Base-by-base conservation (phyloP, 1,284 basidiomycete species). In the Flammula alnicola region DNA sequence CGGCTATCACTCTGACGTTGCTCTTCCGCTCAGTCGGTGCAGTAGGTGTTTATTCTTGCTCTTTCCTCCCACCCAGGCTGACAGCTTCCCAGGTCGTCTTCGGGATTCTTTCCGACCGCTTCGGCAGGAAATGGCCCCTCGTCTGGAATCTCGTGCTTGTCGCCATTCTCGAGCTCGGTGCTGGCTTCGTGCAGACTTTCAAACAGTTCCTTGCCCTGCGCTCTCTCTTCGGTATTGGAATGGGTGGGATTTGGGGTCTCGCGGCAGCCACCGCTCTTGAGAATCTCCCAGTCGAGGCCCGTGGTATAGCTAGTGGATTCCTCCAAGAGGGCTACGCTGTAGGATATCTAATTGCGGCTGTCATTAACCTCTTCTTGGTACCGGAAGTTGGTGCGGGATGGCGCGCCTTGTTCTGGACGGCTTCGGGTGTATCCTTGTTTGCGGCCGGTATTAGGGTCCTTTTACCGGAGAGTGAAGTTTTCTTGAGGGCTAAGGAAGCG, bases 81-180 rank as follows among this genome's bases (percentile, higher is more conserved):
- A 45, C 20, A 11, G 19, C 26, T 41, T 37, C 16, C 7, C 47
- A 74, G 73, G 56, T 74, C 52, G 72, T 95, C 57, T 96, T 97
- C 57, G 89, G 88, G 29, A 65, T 92, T 45, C 61, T 89, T 23
- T 89, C 88, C 12, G 93, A 95, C 67, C 81, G 95, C 7, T 96
- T 81, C 66, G 95, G 95, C 2, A 83, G 95, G 36, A 95, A 95
- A 74, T 98, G 93, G 91, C 93, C 95, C 1, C 75, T 98, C 3
- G 84, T 94, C 32, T 59, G 65, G 61, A 97, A 97, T 67, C 71
- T 93, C 41, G 43, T 90, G 12, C 61, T 94, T 38, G 81, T 92
- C 55, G 75, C 79, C n/a, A 69, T 81, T 8, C 82, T 97, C 51
- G 87, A 94, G 58, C 82, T 98, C 12, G 91, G 85, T 0, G 84